Conservation (phyloP, 1,139 yeast genomes). For the Debaryomycetaceae sp. region DNA sequence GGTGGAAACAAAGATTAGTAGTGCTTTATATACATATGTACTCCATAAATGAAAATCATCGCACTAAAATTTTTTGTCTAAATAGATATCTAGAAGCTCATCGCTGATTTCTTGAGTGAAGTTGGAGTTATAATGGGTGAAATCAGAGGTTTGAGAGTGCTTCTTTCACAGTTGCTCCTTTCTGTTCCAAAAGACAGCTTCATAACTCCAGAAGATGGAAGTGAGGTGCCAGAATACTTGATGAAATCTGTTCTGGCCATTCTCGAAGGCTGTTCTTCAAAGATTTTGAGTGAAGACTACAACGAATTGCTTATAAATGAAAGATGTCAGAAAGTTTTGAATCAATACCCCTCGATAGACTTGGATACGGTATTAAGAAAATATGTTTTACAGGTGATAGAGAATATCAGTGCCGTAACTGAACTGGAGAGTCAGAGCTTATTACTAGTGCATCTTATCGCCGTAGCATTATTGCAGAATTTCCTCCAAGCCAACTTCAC, state of each 20-base stretch:
- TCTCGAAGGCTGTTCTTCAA: conserved; percentile 25
- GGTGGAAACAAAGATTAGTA: conserved; percentile 12
- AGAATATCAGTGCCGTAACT: conserved; percentile 7
- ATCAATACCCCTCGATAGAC: conserved; percentile 16
- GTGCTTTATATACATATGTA: conserved; percentile 2
- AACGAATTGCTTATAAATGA: conserved; percentile 12
- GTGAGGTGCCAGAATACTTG: conserved; percentile 6
- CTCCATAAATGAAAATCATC: conserved; percentile 1
- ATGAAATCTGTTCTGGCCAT: conserved; percentile 11
- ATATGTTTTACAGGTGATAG: conserved; percentile 18
- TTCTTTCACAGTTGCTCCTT: conserved; percentile 23
- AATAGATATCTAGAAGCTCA: conserved; percentile 1
- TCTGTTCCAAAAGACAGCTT: conserved; percentile 21
- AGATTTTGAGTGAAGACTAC: conserved; percentile 16
- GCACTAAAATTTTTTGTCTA: background rate
- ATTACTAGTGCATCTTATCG: conserved; percentile 35
- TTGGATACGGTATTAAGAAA: conserved; percentile 17
- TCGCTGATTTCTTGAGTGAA: background rate
- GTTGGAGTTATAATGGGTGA: conserved; percentile 4
- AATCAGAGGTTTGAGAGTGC: conserved; percentile 11
- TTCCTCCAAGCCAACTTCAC: conserved; percentile 79
- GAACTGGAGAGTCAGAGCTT: conserved; percentile 9
- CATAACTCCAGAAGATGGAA: conserved; percentile 5
- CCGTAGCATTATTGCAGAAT: conserved; percentile 59
- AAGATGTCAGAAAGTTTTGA: conserved; percentile 10